These are phyloP conservation scores for Sporopachydermia lactativora DNA, from an alignment of 805 yeast genomes.

Conservation along the genomic window DNA sequence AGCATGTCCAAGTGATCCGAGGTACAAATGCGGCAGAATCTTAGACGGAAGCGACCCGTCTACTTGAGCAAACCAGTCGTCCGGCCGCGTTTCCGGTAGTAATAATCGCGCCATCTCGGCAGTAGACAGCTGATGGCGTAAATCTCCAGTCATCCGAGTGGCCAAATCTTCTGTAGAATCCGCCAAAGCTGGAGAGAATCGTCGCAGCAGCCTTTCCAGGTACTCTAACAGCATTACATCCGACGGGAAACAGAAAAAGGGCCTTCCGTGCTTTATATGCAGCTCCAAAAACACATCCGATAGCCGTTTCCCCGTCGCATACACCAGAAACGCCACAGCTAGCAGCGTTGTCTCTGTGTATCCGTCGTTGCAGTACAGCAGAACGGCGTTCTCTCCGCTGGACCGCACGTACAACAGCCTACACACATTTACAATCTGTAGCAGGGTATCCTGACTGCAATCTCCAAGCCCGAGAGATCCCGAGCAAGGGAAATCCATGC, in stretches of 20 bases:
- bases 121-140: conserved; percentile 5
- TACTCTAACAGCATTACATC: conserved; percentile 56
- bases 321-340: conserved; percentile 56
- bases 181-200: conserved; percentile 37
- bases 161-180: conserved; percentile 5
- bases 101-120: neutral
- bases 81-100: neutral
- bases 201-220: conserved; percentile 45
- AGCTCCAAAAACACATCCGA: conserved; percentile 53
- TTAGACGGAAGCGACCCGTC: conserved; percentile 74
- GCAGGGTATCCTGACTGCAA: conserved; percentile 43
- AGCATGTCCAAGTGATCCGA: conserved; percentile 80
- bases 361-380: conserved; percentile 79
- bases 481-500: conserved; percentile 65
- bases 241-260: conserved; percentile 69
- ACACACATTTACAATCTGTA: conserved; percentile 53
- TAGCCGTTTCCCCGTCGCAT: conserved; percentile 41
- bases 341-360: conserved; percentile 83
- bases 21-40: conserved; percentile 67
- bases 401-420: conserved; percentile 40
- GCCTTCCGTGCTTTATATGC: conserved; percentile 54
- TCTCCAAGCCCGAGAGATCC: conserved; percentile 75
- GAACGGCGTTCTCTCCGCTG: conserved; percentile 23
- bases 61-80: conserved; percentile 18
- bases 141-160: conserved; percentile 4